Base-by-base conservation (phyloP, 768 basidiomycete genomes). In the Mycena galopus region DNA sequence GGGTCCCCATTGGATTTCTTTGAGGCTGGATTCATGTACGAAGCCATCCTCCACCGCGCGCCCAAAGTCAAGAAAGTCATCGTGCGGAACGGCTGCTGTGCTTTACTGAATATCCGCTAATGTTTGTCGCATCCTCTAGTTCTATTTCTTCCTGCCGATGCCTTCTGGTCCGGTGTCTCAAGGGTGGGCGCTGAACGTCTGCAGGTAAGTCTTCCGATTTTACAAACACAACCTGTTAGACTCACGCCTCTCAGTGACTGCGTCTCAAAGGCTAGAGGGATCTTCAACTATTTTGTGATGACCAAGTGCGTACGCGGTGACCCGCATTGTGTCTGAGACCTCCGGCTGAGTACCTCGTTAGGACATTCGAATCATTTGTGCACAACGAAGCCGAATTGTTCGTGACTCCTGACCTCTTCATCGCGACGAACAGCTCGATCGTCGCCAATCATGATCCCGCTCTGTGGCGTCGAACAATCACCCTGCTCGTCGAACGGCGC, bases 361-460 rank as follows among this genome's bases (percentile, higher is more conserved):
- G 59, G n/a, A 62, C 51, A 12, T 69, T 42, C 60, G 67, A 69
- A 62, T 39, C 51, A 62, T 69, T 62, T 29, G 51, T 69, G 25
- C 35, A 69, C 60, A 69, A 69, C 60, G 67, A 69, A 44, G 67
- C 35, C 29, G 67, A 69, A 33, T 11, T 69, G 37, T 69, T 69
- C 60, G 39, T 62, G 19, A 27, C 42, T 25, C 67, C 67, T 27
- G 67, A 69, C 60, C 59, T 69, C n/a, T 69, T 53, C 58, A 63
- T 69, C 53, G 59, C 60, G 37, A 25, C 50, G 16, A 53, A n/a
- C 37, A 62, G 37, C 53, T 10, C 37, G 30, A 25, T 32, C 37
- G 10, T 62, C 37, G 51, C 60, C n/a, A 6, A 30, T 5, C 17
- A 19, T 23, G 39, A 62, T 17, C 60, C 67, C 10, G 67, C 37